phyloP scores from a whole-genome alignment of 2,329 filamentous ascomycete genomes.

The Talaromyces sp. region DNA sequence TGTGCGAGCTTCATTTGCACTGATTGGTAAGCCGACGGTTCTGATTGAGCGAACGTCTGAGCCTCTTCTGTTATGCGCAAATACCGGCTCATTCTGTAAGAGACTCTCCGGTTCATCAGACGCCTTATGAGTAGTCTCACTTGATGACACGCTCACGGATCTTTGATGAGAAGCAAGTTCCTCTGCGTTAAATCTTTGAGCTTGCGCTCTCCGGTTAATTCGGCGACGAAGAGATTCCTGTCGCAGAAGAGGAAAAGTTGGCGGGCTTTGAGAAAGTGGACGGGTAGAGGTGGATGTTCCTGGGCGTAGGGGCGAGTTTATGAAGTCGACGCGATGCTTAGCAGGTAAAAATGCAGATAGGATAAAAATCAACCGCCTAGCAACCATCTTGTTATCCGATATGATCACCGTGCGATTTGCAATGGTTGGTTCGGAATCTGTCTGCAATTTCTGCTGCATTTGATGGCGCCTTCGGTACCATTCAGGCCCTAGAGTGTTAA shows the following conservation, averaged over 20 bases:
- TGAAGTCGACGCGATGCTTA: conserved; percentile 36
- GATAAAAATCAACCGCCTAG: conserved; percentile 54
- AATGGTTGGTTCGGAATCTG: conserved; percentile 45
- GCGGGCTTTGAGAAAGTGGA: conserved; percentile 51
- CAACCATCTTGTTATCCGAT: conserved; percentile 55
- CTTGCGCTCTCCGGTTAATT: conserved; percentile 48
- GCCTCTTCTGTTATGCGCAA: conserved; percentile 29
- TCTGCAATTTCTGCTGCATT: conserved; percentile 46
- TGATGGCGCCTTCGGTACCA: conserved; percentile 51
- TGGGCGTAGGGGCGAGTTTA: conserved; percentile 36
- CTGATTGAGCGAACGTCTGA: conserved; percentile 43
- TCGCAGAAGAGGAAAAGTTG: conserved; percentile 45
- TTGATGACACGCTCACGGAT: conserved; percentile 43
- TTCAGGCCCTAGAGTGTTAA: conserved; percentile 50
- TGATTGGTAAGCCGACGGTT: conserved; percentile 42
- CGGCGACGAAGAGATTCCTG: conserved; percentile 51
- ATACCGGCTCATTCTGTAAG: conserved; percentile 18
- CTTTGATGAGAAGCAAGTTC: conserved; percentile 31
- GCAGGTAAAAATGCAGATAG: conserved; percentile 54
- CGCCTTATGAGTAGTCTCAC: conserved; percentile 34
- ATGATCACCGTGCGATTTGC: conserved; percentile 53
- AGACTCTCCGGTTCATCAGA: conserved; percentile 29
- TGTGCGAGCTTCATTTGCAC: conserved; percentile 39
- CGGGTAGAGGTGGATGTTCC: conserved; percentile 44
- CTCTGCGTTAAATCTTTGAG: conserved; percentile 39